A percentile compares a stretch with the other conserved stretches of the same genome.
These are phyloP conservation scores for Tetrastigma voinierianum DNA, from an alignment of 164 flowering plant genomes.

Conservation along the genomic window DNA sequence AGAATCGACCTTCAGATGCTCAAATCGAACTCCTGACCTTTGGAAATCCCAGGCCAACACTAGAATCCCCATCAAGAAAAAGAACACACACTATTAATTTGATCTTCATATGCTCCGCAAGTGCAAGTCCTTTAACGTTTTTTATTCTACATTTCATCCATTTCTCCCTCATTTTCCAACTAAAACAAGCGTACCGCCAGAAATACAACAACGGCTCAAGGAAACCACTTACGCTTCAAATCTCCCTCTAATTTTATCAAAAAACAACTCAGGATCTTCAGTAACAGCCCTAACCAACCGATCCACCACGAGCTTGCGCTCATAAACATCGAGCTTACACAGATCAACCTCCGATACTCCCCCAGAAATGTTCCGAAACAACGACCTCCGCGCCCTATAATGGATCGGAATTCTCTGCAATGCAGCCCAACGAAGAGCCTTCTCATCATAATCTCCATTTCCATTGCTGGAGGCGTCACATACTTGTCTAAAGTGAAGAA, in stretches of 20 bases:
- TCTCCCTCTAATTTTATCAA: conserved; percentile 61
- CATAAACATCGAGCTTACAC: conserved; percentile 40
- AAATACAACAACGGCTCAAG: too few species aligned
- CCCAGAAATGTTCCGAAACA: conserved; percentile 43
- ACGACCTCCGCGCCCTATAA: background rate
- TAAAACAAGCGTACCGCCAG: too few species aligned
- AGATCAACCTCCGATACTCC: conserved; percentile 60
- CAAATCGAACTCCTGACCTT: conserved; percentile 85
- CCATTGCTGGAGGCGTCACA: background rate
- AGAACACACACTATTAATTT: too few species aligned
- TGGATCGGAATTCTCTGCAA: background rate
- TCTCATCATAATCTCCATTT: background rate
- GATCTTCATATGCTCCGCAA: too few species aligned
- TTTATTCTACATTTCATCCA: background rate
- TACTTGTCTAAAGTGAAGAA: background rate
- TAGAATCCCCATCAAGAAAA: conserved; percentile 24
- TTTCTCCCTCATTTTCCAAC: background rate
- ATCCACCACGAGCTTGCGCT: conserved; percentile 62
- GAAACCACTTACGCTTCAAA: conserved; percentile 61
- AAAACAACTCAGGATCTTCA: conserved; percentile 62
- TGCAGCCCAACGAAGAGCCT: background rate
- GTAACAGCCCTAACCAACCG: conserved; percentile 55
- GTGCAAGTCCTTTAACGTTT: too few species aligned
- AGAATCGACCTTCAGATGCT: conserved; percentile 68
- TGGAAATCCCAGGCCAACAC: conserved; percentile 85